Evolutionary conservation across 495 filamentous ascomycete species (phyloP).

Genomic region (Amniculicola lignicola): DNA sequence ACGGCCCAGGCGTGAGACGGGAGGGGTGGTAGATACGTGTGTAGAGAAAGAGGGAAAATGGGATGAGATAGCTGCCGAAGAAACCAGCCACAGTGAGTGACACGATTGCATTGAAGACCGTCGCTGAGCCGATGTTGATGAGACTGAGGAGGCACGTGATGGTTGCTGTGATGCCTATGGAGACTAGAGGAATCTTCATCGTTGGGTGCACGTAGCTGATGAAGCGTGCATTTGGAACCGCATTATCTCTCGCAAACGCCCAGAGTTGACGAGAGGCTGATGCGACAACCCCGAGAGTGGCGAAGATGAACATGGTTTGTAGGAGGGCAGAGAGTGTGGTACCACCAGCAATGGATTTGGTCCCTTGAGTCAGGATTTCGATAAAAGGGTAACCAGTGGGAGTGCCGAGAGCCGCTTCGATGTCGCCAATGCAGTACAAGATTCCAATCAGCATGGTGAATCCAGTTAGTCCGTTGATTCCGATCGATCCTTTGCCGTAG

Average conservation of each 20-base stretch:
- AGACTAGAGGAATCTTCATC: slow-evolving; percentile 47
- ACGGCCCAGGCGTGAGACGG: neutral
- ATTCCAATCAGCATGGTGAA: slow-evolving; percentile 11
- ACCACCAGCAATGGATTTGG: slow-evolving; percentile 44
- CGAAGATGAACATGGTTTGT: slow-evolving; percentile 47
- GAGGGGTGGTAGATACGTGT: neutral
- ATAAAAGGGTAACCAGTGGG: slow-evolving; percentile 53
- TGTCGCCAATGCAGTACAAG: slow-evolving; percentile 15
- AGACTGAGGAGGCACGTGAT: slow-evolving; percentile 45
- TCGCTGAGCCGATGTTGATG: slow-evolving; percentile 46
- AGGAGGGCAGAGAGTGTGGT: slow-evolving; percentile 47
- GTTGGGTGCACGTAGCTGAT: slow-evolving; percentile 44
- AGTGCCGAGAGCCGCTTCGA: slow-evolving; percentile 13
- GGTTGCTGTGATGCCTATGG: slow-evolving; percentile 44
- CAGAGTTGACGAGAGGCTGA: slow-evolving; percentile 53
- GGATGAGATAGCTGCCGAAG: slow-evolving; percentile 50
- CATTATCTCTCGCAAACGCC: slow-evolving; percentile 60
- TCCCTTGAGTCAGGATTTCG: slow-evolving; percentile 48
- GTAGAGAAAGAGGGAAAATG: slow-evolving; percentile 40
- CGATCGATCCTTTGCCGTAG: neutral
- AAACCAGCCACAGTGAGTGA: slow-evolving; percentile 47
- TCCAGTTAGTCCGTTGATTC: slow-evolving; percentile 11
- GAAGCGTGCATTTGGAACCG: slow-evolving; percentile 36
- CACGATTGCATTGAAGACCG: slow-evolving; percentile 43
- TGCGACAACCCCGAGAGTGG: slow-evolving; percentile 16